Percentiles rank a stretch among this genome's conserved stretches.
These are phyloP conservation scores for Tolypocladium amazonense DNA, from an alignment of 2,329 filamentous ascomycete species.

Conservation along the genomic window DNA sequence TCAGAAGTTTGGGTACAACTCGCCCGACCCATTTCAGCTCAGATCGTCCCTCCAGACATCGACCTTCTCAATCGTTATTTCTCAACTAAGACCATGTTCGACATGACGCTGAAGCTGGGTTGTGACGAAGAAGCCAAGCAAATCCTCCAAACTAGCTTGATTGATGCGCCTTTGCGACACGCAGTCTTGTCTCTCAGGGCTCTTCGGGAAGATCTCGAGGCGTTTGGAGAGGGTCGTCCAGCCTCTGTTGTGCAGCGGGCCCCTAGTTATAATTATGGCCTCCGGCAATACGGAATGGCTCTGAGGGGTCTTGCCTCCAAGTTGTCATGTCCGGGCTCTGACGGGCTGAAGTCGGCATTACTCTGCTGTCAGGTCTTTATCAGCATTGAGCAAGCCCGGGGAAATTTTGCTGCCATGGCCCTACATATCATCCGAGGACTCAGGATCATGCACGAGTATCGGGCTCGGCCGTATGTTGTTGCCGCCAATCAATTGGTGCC, in stretches of 20 bases:
- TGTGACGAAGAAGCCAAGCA: conserved; percentile 28
- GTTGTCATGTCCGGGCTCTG: conserved; percentile 19
- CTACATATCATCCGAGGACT: conserved; percentile 32
- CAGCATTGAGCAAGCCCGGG: conserved; percentile 32
- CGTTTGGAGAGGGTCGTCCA: conserved; percentile 11
- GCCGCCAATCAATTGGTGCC: conserved; percentile 15
- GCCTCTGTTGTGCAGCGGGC: conserved; percentile 15
- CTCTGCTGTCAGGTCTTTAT: conserved; percentile 36
- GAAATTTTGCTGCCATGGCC: conserved; percentile 28
- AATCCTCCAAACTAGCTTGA: conserved; percentile 25
- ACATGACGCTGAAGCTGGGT: conserved; percentile 18
- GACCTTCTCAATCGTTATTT: conserved; percentile 25
- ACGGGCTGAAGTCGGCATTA: conserved; percentile 24
- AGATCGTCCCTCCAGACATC: conserved; percentile 16
- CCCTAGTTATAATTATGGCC: conserved; percentile 22
- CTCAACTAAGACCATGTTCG: conserved; percentile 30
- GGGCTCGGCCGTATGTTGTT: conserved; percentile 22
- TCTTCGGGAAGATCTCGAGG: conserved; percentile 28
- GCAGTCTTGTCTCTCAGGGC: conserved; percentile 27
- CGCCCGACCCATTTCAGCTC: conserved; percentile 8
- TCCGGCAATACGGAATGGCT: conserved; percentile 31
- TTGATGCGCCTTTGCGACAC: conserved; percentile 23
- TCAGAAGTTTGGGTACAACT: conserved; percentile 8
- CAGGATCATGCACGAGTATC: conserved; percentile 30
- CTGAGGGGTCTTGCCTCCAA: conserved; percentile 27